A percentile compares a stretch with the other conserved stretches of the same genome.
Evolutionary conservation across 2,329 filamentous ascomycete genomes (phyloP).

Genomic region (Aspergillus puulaauensis): DNA sequence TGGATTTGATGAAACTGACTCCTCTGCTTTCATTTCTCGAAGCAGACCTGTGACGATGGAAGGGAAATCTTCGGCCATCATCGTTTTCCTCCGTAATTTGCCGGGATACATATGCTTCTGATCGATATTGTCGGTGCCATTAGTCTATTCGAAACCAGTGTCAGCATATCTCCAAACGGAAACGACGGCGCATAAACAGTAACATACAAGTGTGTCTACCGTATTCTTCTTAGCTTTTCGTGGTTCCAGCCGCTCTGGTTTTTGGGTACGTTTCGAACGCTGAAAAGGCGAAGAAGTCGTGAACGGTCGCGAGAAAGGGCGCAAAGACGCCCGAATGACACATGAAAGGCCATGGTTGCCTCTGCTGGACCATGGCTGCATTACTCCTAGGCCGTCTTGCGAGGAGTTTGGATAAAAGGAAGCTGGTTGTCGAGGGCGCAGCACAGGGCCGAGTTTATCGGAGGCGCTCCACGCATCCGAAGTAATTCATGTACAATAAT

Average conservation of each 20-base stretch:
- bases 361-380: conserved; percentile 41
- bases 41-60: conserved; percentile 27
- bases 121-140: neutral
- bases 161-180: neutral
- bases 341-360: conserved; percentile 44
- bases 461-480: neutral
- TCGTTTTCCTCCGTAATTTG: conserved; percentile 3
- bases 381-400: conserved; percentile 23
- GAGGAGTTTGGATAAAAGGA: neutral
- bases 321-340: conserved; percentile 34
- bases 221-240: neutral
- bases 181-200: neutral
- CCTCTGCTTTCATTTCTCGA: conserved; percentile 22
- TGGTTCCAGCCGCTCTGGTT: neutral
- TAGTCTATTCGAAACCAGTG: neutral
- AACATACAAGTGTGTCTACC: neutral
- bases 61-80: conserved; percentile 27
- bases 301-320: conserved; percentile 30
- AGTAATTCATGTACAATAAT: neutral
- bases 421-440: neutral
- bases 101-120: neutral
- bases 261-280: conserved; percentile 19
- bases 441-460: neutral
- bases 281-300: conserved; percentile 29
- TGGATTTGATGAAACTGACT: conserved; percentile 13